phyloP scores from a whole-genome alignment of 2,329 filamentous ascomycete species.

The Fusarium albidum region DNA sequence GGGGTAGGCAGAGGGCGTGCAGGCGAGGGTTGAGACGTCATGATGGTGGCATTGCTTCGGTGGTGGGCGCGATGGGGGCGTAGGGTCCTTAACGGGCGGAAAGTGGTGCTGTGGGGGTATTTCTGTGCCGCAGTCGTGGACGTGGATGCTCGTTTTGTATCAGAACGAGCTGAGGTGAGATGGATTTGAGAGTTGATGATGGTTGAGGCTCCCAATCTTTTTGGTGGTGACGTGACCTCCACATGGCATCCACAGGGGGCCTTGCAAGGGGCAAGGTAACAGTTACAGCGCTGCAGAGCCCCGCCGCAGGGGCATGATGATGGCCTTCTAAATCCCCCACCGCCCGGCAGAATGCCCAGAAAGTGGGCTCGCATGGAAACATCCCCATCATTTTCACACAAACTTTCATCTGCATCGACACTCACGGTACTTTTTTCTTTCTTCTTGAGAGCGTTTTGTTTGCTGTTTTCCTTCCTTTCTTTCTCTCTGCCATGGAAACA shows the following conservation, averaged over 20 bases:
- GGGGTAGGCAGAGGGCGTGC: constrained; percentile 46
- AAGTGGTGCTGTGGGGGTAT: too few species aligned
- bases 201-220: constrained; percentile 10
- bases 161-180: not conserved
- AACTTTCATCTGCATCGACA: constrained; percentile 21
- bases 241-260: constrained; percentile 16
- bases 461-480: not conserved
- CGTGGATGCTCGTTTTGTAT: too few species aligned
- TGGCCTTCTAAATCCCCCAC: constrained; percentile 34
- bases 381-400: constrained; percentile 15
- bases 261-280: constrained; percentile 20
- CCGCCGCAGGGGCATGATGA: constrained; percentile 17
- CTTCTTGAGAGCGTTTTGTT: not conserved
- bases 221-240: constrained; percentile 25
- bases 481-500: constrained; percentile 37
- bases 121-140: too few species aligned
- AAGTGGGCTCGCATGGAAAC: constrained; percentile 26
- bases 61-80: accelerated
- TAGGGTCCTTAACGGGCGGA: too few species aligned
- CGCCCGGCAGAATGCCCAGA: constrained; percentile 48
- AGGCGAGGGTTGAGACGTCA: constrained; percentile 35
- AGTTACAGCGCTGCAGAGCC: constrained; percentile 12
- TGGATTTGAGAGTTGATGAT: not conserved
- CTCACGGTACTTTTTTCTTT: not conserved
- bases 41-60: constrained; percentile 37